These are phyloP conservation scores for Globisporangium radiosum DNA, from an alignment of 352 stramenopile species.

Conservation along the genomic window DNA sequence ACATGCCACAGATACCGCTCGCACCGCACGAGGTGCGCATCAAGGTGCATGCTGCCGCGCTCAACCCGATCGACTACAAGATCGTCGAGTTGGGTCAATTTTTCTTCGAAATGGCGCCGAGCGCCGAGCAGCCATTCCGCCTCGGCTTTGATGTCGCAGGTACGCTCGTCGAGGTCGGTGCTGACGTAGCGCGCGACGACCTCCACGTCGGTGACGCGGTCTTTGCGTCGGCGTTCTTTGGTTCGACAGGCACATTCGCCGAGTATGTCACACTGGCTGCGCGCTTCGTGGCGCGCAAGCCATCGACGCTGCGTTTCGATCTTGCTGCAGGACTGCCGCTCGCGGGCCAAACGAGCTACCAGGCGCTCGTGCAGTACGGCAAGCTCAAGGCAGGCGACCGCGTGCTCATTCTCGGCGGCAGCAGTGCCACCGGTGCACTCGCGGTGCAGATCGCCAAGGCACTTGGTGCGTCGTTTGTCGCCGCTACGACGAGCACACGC, in stretches of 20 bases:
- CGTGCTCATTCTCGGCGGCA: constrained; percentile 58
- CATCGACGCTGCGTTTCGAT: constrained; percentile 15
- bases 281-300: constrained; percentile 36
- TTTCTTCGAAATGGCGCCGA: no score
- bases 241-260: constrained; percentile 19
- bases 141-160: constrained; percentile 22
- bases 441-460: constrained; percentile 60
- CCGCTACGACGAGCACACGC: constrained; percentile 41
- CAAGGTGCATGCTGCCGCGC: no score
- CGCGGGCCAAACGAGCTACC: no score
- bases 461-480: constrained; percentile 38
- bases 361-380: constrained; percentile 3
- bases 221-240: no score
- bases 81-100: no score
- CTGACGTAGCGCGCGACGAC: no score
- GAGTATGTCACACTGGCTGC: constrained; percentile 27
- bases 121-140: constrained; percentile 7
- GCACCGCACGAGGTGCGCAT: no score
- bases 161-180: constrained; percentile 19
- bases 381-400: constrained; percentile 32
- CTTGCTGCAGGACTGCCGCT: no score
- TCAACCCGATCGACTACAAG: no score
- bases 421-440: constrained; percentile 49
- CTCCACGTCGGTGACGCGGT: no score
- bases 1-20: background rate